Evolutionary conservation across 352 stramenopile species (phyloP).

Genomic region (Elongisporangium anandrum): DNA sequence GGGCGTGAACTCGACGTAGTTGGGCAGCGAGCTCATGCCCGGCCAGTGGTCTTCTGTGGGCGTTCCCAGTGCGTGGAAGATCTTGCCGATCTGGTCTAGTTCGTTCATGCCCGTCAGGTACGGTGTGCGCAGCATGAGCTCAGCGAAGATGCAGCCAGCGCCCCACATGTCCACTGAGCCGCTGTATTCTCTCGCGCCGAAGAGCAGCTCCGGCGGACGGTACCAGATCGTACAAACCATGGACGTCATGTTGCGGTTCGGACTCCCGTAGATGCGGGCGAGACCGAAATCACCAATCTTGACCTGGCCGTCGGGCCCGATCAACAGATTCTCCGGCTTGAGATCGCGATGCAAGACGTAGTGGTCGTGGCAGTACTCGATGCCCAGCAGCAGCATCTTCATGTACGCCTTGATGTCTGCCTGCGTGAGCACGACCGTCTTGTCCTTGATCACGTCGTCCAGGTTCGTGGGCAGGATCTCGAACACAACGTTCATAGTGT

Average conservation of each 20-base stretch:
- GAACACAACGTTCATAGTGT: slow-evolving; percentile 89
- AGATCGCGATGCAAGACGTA: slow-evolving; percentile 85
- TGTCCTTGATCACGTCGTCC: slow-evolving; percentile 89
- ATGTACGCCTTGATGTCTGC: slow-evolving; percentile 87
- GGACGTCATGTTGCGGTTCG: slow-evolving; percentile 86
- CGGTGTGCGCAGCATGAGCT: slow-evolving; percentile 79
- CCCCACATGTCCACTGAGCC: slow-evolving; percentile 87
- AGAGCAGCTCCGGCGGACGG: slow-evolving; percentile 83
- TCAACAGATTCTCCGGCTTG: slow-evolving; percentile 87
- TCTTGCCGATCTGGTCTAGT: slow-evolving; percentile 82
- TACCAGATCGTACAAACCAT: slow-evolving; percentile 90
- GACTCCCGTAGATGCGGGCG: slow-evolving; percentile 76
- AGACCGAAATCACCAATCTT: slow-evolving; percentile 90
- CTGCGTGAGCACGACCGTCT: slow-evolving; percentile 77
- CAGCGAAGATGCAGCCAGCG: slow-evolving; percentile 84
- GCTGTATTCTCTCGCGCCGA: slow-evolving; percentile 81
- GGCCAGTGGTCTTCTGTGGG: slow-evolving; percentile 79
- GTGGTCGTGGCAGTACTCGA: slow-evolving; percentile 79
- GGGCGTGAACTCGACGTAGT: slow-evolving; percentile 79
- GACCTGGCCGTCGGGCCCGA: slow-evolving; percentile 70
- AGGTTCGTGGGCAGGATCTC: slow-evolving; percentile 85
- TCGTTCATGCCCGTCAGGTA: slow-evolving; percentile 83
- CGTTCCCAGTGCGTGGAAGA: slow-evolving; percentile 84
- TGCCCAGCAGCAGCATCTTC: slow-evolving; percentile 76
- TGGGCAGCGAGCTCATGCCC: slow-evolving; percentile 60